Conservation (phyloP, 2,329 filamentous ascomycete species). For the Botrytis cinerea region DNA sequence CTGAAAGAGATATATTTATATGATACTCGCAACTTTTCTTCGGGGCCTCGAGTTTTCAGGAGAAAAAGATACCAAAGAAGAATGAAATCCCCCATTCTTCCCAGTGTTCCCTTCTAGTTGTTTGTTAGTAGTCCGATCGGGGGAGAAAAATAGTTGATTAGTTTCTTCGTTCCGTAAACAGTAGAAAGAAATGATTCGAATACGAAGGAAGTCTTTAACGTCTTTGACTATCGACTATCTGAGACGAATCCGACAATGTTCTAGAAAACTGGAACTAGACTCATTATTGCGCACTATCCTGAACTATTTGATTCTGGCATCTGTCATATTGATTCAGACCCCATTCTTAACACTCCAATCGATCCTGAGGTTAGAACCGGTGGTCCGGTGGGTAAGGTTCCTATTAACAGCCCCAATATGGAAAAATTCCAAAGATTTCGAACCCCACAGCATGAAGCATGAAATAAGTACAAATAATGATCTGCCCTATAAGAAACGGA, state of each 20-base stretch:
- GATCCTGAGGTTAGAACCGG: conserved; percentile 8
- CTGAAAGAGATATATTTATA: not conserved
- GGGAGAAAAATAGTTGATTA: not conserved
- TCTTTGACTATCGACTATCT: conserved; percentile 4
- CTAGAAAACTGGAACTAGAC: conserved; percentile 4
- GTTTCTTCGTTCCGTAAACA: not conserved
- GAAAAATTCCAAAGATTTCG: not conserved
- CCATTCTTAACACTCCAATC: conserved; percentile 5
- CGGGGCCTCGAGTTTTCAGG: not conserved
- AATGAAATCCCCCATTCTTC: not conserved
- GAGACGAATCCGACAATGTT: not conserved
- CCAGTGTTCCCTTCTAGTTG: not conserved
- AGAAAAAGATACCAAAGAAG: too few relatives aligned
- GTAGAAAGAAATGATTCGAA: not conserved
- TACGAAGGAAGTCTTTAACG: not conserved
- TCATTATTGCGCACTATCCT: conserved; percentile 2
- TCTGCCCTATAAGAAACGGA: conserved; percentile 5
- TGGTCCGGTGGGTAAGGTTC: conserved; percentile 13
- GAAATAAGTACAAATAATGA: not conserved
- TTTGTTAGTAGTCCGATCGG: not conserved
- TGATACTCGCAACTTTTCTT: conserved; percentile 6
- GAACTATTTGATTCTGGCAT: not conserved
- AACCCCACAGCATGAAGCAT: conserved; percentile 1
- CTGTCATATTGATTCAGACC: conserved; percentile 14
- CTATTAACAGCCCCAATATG: not conserved